A percentile compares a stretch with the other conserved stretches of the same genome.
phyloP scores from a whole-genome alignment of 768 basidiomycete species.

The Phallus indusiatus region DNA sequence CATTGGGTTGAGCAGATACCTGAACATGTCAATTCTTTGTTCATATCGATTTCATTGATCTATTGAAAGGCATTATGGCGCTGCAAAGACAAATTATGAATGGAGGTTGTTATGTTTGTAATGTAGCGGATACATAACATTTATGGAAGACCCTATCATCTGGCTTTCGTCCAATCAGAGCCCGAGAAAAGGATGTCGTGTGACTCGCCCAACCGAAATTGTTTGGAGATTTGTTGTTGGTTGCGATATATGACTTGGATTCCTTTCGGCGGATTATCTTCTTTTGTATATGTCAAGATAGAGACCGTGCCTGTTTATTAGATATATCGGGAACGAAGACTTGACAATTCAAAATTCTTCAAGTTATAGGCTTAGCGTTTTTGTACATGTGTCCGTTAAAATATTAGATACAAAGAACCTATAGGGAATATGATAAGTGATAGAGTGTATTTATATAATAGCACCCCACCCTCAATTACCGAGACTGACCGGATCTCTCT shows the following conservation, averaged over 20 bases:
- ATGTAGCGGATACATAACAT: too few relatives aligned
- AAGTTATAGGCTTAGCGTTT: not conserved
- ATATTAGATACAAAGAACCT: not conserved
- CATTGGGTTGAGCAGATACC: too few relatives aligned
- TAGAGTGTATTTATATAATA: too few relatives aligned
- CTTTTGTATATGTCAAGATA: not conserved
- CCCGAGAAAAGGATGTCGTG: not conserved
- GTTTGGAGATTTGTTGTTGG: too few relatives aligned
- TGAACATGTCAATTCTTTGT: too few relatives aligned
- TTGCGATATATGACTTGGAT: too few relatives aligned
- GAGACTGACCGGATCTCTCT: not conserved
- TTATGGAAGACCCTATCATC: not conserved
- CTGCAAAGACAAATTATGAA: too few relatives aligned
- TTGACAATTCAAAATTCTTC: not conserved
- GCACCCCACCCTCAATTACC: not conserved
- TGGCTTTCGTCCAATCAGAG: not conserved
- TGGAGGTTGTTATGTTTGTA: too few relatives aligned
- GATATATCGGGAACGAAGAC: not conserved
- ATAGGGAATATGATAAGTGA: not conserved
- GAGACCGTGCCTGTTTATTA: not conserved
- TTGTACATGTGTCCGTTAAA: too few relatives aligned
- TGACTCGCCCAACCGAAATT: not conserved
- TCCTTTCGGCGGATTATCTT: not conserved
- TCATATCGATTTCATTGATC: too few relatives aligned
- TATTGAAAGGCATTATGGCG: too few relatives aligned